Percentiles rank a stretch among this genome's conserved stretches.
These are phyloP conservation scores for Carnegiea gigantea DNA, from an alignment of 179 eudicot species.

Conservation along the genomic window DNA sequence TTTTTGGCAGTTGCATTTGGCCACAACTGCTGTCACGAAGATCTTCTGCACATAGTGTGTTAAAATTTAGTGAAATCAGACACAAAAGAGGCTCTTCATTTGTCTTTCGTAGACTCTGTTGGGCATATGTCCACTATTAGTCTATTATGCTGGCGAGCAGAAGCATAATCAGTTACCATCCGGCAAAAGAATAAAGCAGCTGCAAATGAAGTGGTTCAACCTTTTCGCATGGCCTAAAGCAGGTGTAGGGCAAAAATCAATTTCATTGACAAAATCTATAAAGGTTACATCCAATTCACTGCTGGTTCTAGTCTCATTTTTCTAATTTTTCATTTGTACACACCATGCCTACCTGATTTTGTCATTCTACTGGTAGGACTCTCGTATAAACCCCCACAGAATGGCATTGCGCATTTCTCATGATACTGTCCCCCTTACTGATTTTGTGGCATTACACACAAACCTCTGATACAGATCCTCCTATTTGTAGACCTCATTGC, in stretches of 20 bases:
- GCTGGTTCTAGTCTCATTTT: not conserved
- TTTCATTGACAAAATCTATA: too few relatives aligned
- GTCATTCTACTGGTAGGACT: not conserved
- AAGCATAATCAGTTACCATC: not conserved
- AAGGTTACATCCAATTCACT: not conserved
- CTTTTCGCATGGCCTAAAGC: not conserved
- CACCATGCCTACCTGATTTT: not conserved
- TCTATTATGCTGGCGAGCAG: not conserved
- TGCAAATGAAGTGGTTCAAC: not conserved
- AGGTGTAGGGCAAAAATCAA: not conserved
- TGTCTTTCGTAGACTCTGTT: not conserved
- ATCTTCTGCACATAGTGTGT: not conserved
- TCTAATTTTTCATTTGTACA: not conserved
- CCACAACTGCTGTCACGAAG: not conserved
- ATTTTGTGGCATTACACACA: not conserved
- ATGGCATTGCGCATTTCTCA: too few relatives aligned
- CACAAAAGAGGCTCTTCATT: not conserved
- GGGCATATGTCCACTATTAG: not conserved
- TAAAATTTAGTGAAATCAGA: not conserved
- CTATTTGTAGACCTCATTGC: not conserved
- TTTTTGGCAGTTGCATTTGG: not conserved
- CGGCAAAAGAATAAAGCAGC: not conserved
- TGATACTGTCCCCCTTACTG: too few relatives aligned
- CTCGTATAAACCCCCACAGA: not conserved
- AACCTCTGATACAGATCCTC: not conserved